phyloP scores from a whole-genome alignment of 768 basidiomycete species.

The Suillus weaverae region DNA sequence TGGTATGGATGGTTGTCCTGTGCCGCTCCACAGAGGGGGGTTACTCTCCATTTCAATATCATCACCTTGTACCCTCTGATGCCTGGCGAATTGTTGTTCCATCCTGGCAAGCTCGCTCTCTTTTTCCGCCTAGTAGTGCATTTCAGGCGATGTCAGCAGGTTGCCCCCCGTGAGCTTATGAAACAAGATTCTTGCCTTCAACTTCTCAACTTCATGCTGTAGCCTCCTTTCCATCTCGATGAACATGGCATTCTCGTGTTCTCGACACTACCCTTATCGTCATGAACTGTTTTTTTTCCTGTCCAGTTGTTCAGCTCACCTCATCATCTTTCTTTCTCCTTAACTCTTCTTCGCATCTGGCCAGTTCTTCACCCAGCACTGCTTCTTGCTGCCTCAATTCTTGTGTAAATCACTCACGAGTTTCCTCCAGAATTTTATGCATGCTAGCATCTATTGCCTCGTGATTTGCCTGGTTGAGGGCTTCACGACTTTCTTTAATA shows the following conservation, averaged over 20 bases:
- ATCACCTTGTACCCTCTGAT: not conserved
- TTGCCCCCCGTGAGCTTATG: too few relatives aligned
- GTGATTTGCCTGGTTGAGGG: not conserved
- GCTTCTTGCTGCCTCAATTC: not conserved
- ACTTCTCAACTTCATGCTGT: not conserved
- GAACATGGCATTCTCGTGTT: not conserved
- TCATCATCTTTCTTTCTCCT: not conserved
- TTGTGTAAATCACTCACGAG: not conserved
- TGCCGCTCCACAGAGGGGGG: too few relatives aligned
- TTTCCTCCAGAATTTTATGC: not conserved
- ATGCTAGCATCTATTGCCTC: not conserved
- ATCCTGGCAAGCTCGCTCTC: not conserved
- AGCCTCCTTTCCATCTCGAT: not conserved
- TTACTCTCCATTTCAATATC: not conserved
- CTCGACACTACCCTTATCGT: not conserved
- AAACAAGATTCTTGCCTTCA: not conserved
- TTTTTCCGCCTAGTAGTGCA: too few relatives aligned
- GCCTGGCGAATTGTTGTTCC: not conserved
- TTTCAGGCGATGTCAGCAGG: too few relatives aligned
- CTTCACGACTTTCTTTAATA: not conserved
- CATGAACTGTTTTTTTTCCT: not conserved
- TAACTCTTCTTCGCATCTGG: too few relatives aligned
- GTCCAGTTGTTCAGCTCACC: not conserved
- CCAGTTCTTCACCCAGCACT: too few relatives aligned
- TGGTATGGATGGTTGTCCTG: too few relatives aligned